Evolutionary conservation across 805 yeast genomes (phyloP).

Genomic region (Candida pini): DNA sequence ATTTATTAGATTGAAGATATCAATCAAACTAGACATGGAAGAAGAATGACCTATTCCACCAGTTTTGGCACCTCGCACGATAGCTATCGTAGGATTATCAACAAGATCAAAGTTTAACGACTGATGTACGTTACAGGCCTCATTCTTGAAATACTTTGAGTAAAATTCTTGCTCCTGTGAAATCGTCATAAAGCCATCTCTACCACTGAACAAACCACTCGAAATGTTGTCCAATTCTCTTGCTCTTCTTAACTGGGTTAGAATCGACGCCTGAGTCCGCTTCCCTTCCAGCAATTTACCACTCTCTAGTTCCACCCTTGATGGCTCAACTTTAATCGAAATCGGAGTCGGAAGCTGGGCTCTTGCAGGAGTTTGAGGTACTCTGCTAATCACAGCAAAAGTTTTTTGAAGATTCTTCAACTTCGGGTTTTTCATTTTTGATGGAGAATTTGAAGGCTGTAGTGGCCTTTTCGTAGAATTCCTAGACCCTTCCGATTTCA

Average conservation of each 20-base stretch:
- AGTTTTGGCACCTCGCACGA: constrained; percentile 11
- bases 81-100: constrained; percentile 19
- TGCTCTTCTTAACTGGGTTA: constrained; percentile 5
- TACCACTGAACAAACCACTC: constrained; percentile 16
- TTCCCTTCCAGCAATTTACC: too few relatives aligned
- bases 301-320: too few relatives aligned
- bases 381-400: too few relatives aligned
- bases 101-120: constrained; percentile 20
- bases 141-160: constrained; percentile 23
- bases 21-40: constrained; percentile 15
- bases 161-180: constrained; percentile 36
- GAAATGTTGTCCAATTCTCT: constrained; percentile 16
- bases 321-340: too few relatives aligned
- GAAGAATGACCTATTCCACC: constrained; percentile 22
- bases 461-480: too few relatives aligned
- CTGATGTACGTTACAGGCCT: constrained; percentile 2
- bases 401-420: too few relatives aligned
- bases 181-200: constrained; percentile 37
- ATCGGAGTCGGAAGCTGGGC: too few relatives aligned
- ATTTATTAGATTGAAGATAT: constrained; percentile 7
- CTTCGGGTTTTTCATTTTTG: too few relatives aligned
- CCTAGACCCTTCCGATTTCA: too few relatives aligned
- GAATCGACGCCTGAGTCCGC: too few relatives aligned
- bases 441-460: too few relatives aligned
- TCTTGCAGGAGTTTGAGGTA: too few relatives aligned